Evolutionary conservation across 75 land plant species (phyloP), one percentile per base, ranked within the genome.

Genomic region (Pinus taeda): DNA sequence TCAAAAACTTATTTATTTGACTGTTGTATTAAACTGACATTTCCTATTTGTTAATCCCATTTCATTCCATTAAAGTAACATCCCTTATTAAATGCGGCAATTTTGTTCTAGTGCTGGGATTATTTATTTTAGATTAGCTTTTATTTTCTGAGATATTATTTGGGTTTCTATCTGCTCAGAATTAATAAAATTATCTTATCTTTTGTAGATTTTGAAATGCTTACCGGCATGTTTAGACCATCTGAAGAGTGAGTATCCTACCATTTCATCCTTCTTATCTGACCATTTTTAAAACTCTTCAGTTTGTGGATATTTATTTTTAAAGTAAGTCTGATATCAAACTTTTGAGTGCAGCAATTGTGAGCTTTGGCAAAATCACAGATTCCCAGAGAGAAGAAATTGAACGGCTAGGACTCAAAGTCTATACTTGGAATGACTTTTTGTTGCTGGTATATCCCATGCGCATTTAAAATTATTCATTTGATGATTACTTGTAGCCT

Each of bases 401-500:
- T 82, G 85, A 83, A 58, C 80, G 81, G 12, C 80, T 75, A 78
- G 94, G 95, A 42, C 64, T 86, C 69, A 74, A 76, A 42, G 75
- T 90, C 61, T 95, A 89, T 85, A 79, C 92, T 45, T 97, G 99
- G 99, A 78, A 86, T 45, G 94, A 95, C 53, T 97, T 97, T 79
- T 74, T 93, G 86, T 82, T 77, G 24, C 76, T 95, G 88, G 99
- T 97, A 85, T 22, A 90, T 61, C 15, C 53, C 6, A 7, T 69
- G 18, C 20, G 39, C 49, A 9, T 69, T 45, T 69, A 39, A 39
- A 8, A n/a, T 33, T 72, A 55, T 61, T 59, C 4, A n/a, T 58
- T 39, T 67, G 74, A 58, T 5, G 22, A 29, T 78, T 49, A 72
- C 15, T 57, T 84, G 74, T 57, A 26, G 21, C 17, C 29, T 77